A percentile compares a stretch with the other conserved stretches of the same genome.
These are phyloP conservation scores for Russula ochroleuca DNA, from an alignment of 768 basidiomycete species.

Conservation along the genomic window DNA sequence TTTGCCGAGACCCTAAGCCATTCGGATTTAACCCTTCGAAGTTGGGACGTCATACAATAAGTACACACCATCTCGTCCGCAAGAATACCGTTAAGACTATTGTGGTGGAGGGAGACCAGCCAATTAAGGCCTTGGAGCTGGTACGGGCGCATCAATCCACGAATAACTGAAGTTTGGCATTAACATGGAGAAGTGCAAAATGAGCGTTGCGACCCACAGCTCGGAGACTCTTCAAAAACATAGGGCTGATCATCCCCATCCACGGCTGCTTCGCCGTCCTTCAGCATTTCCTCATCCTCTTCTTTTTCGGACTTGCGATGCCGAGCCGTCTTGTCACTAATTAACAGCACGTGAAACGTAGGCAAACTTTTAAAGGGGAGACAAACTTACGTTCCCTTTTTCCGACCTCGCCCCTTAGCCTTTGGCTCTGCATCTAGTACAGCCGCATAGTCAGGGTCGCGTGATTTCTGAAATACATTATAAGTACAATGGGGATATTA, in stretches of 20 bases:
- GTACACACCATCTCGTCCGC: conserved; percentile 85
- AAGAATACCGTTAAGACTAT: conserved; percentile 93
- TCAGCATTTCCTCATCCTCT: conserved; percentile 92
- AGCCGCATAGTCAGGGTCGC: conserved; percentile 90
- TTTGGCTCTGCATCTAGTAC: conserved; percentile 84
- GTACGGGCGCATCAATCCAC: conserved; percentile 88
- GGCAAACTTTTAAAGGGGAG: neutral
- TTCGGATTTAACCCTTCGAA: conserved; percentile 9
- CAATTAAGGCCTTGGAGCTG: conserved; percentile 95
- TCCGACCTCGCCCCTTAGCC: conserved; percentile 78
- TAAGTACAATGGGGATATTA: neutral
- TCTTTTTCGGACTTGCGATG: conserved; percentile 97
- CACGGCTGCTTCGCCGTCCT: conserved; percentile 74
- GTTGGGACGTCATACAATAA: conserved; percentile 14
- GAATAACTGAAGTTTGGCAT: conserved; percentile 54
- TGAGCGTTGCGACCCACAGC: conserved; percentile 49
- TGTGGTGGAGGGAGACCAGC: conserved; percentile 95
- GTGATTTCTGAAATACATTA: conserved; percentile 48
- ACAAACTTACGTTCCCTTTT: conserved; percentile 62
- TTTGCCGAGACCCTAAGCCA: conserved; percentile 84
- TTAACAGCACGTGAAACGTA: neutral
- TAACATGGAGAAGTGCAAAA: neutral
- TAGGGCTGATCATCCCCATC: conserved; percentile 86
- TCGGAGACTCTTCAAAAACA: conserved; percentile 92
- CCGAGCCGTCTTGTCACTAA: conserved; percentile 69